These are phyloP conservation scores for Colletotrichum orbiculare DNA, from an alignment of 2,329 filamentous ascomycete genomes.

Conservation along the genomic window DNA sequence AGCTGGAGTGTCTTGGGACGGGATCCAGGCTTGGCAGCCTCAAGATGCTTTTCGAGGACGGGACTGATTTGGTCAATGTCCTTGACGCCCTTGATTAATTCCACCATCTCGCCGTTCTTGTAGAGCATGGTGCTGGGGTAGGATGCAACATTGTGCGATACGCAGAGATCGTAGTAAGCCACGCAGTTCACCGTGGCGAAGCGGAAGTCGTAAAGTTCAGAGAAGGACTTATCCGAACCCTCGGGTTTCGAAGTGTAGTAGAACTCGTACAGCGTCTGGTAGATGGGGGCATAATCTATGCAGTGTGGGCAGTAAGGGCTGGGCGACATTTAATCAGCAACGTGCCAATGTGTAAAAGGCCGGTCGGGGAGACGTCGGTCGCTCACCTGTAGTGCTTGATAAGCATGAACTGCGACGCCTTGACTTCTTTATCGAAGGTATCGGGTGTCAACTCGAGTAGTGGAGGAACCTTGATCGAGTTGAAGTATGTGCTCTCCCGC, in stretches of 20 bases:
- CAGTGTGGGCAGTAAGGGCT: conserved; percentile 79
- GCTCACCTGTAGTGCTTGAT: conserved; percentile 76
- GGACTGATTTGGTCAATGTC: conserved; percentile 73
- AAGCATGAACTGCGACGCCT: conserved; percentile 63
- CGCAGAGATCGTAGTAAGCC: conserved; percentile 83
- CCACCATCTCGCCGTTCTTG: conserved; percentile 78
- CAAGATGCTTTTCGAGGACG: conserved; percentile 80
- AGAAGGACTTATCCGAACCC: conserved; percentile 71
- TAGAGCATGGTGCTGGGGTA: conserved; percentile 85
- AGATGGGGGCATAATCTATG: conserved; percentile 81
- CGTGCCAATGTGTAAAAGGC: conserved; percentile 9
- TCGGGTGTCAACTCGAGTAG: conserved; percentile 69
- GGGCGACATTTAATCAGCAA: conserved; percentile 27
- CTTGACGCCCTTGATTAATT: conserved; percentile 74
- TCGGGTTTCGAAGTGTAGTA: conserved; percentile 86
- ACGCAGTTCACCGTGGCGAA: conserved; percentile 90
- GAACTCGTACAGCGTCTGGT: conserved; percentile 94
- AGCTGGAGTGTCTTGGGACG: conserved; percentile 75
- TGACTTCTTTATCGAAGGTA: conserved; percentile 67
- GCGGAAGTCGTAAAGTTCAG: conserved; percentile 86
- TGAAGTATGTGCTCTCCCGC: conserved; percentile 66
- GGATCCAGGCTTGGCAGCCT: conserved; percentile 83
- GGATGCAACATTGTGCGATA: conserved; percentile 70
- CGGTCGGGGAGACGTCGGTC: background rate
- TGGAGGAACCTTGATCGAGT: conserved; percentile 74